Percentiles rank a stretch among this genome's conserved stretches.
These are phyloP conservation scores for Penicillium bovifimosum DNA, from an alignment of 495 filamentous ascomycete genomes.

Conservation along the genomic window DNA sequence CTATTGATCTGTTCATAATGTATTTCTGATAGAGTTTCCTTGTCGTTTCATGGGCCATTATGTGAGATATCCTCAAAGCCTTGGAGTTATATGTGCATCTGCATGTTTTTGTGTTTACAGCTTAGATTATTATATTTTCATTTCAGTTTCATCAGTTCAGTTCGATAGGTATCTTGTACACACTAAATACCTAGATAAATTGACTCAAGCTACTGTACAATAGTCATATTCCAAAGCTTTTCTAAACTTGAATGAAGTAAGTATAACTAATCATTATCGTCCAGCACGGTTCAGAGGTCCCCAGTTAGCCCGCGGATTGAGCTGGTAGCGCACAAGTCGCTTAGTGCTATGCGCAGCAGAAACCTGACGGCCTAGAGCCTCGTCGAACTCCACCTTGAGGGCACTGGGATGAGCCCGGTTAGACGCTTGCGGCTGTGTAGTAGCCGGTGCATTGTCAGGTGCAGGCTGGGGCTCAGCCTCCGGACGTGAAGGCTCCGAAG, in stretches of 20 bases:
- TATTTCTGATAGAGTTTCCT: slow-evolving; percentile 20
- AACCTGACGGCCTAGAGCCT: slow-evolving; percentile 63
- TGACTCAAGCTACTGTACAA: too few relatives aligned
- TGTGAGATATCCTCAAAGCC: slow-evolving; percentile 24
- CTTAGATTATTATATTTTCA: neutral
- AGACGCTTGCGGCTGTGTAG: neutral
- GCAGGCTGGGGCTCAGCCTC: slow-evolving; percentile 4
- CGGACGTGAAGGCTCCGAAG: slow-evolving; percentile 5
- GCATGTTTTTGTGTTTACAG: slow-evolving; percentile 3
- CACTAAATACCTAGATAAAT: too few relatives aligned
- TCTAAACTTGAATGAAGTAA: neutral
- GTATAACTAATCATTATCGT: slow-evolving; percentile 5
- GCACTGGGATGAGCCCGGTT: slow-evolving; percentile 27
- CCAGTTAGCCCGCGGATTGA: slow-evolving; percentile 87
- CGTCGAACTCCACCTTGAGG: slow-evolving; percentile 74
- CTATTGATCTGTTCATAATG: slow-evolving; percentile 21
- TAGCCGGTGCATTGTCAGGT: slow-evolving; percentile 13
- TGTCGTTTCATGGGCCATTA: slow-evolving; percentile 19
- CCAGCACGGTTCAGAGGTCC: slow-evolving; percentile 76
- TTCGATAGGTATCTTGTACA: neutral
- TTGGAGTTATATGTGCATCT: slow-evolving; percentile 10
- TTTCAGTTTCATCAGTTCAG: too few relatives aligned
- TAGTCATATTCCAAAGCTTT: too few relatives aligned
- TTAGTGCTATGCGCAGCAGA: slow-evolving; percentile 36
- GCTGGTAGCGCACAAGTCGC: slow-evolving; percentile 75